Conservation (phyloP, 805 yeast species). For the Candida morakotiae region DNA sequence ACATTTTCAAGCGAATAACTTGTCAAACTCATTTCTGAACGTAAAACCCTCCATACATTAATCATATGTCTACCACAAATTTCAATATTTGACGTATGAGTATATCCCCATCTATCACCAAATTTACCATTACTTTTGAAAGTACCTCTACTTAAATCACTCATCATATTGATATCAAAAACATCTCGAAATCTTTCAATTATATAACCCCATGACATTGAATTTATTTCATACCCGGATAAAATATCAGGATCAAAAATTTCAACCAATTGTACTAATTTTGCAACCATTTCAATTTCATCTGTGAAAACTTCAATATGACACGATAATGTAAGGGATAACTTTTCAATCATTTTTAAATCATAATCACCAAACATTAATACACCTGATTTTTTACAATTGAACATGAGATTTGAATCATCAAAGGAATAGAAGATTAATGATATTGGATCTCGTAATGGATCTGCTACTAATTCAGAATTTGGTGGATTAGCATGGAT, state of each 20-base stretch:
- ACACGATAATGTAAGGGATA: background rate
- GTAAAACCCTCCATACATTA: slow-evolving; percentile 78
- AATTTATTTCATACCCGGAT: slow-evolving; percentile 79
- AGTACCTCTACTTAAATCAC: slow-evolving; percentile 58
- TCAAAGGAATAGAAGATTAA: slow-evolving; percentile 65
- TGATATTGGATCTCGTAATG: slow-evolving; percentile 51
- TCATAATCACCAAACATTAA: slow-evolving; percentile 7
- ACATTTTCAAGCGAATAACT: slow-evolving; percentile 77
- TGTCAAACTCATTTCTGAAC: slow-evolving; percentile 57
- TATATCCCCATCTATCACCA: slow-evolving; percentile 76
- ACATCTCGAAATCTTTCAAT: slow-evolving; percentile 54
- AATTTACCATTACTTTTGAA: slow-evolving; percentile 46
- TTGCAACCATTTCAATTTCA: slow-evolving; percentile 60
- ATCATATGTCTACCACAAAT: slow-evolving; percentile 80
- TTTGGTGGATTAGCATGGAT: slow-evolving; percentile 52
- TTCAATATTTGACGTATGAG: slow-evolving; percentile 65
- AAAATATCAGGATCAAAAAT: slow-evolving; percentile 82
- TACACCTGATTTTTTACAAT: slow-evolving; percentile 12
- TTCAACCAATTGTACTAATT: slow-evolving; percentile 52
- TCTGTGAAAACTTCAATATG: slow-evolving; percentile 27
- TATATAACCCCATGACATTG: slow-evolving; percentile 86
- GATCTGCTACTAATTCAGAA: slow-evolving; percentile 39
- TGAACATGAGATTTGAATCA: slow-evolving; percentile 22
- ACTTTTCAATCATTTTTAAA: background rate
- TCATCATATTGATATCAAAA: slow-evolving; percentile 51